Evolutionary conservation across 169 alveolate genomes (phyloP), one percentile per base, ranked within the genome.

Genomic region (Plasmodium gallinaceum): DNA sequence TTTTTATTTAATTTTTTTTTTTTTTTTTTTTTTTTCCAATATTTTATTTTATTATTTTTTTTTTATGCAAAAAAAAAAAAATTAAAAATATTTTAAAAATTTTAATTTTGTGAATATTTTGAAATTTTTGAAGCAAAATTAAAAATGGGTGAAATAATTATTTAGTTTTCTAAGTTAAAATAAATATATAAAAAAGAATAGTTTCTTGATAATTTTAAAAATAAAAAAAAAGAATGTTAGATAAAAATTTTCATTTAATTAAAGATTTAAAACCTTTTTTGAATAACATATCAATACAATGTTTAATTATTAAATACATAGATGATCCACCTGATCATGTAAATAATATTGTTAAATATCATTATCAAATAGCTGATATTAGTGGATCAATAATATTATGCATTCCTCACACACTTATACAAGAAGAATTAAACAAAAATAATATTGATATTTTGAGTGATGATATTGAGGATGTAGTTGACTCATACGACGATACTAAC

Each of bases 271-370:
- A 92, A 32, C 96, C 96, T 7, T 92, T 92, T 48, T 16, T 92
- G 72, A 92, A 89, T 69, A 91, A 92, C 32, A 46, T 86, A 7
- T 60, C 93, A 48, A 37, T 92, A 66, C 85, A 86, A 72, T 94
- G 96, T 39, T 91, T 94, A 10, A 85, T 94, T 52, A 93, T 94
- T 22, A 94, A 89, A 85, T 88, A 78, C 42, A 18, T 94, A 78
- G 95, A 92, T 51, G 96, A 94, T 45, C 96, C 95, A 5, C 96
- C 96, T 37, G 93, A 94, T 37, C 93, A 94, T 68, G 85, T 94
- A 52, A 94, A 94, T 51, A 88, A 94, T 52, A 64, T 74, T 32
- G 71, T 73, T 18, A 74, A 92, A n/a, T 94, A 94, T 60, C 94
- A 89, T 61, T 94, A 94, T 66, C 88, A 83, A 20, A 78, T 94